Conservation (phyloP, 805 yeast species). For the Kodamaea neixiangensis region DNA sequence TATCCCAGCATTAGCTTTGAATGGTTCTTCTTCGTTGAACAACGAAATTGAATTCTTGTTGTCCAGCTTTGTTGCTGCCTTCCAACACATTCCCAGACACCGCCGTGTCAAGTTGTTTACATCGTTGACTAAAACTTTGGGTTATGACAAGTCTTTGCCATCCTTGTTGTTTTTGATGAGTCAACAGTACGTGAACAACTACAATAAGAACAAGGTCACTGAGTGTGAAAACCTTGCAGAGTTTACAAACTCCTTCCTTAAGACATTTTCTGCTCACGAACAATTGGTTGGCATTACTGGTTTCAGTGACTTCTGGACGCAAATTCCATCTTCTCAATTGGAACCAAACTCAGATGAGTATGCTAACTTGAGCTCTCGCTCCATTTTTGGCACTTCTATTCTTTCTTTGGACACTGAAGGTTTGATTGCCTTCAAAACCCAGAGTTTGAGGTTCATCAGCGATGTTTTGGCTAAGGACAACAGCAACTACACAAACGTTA, state of each 20-base stretch:
- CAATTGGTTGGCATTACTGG: constrained; percentile 59
- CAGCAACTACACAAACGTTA: constrained; percentile 20
- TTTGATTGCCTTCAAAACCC: constrained; percentile 47
- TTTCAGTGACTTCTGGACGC: constrained; percentile 54
- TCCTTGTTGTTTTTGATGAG: constrained; percentile 77
- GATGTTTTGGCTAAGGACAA: constrained; percentile 41
- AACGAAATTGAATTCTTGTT: constrained; percentile 79
- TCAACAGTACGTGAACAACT: constrained; percentile 61
- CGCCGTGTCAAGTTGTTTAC: constrained; percentile 85
- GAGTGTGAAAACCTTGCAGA: constrained; percentile 72
- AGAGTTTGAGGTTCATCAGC: constrained; percentile 58
- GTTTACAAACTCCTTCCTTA: constrained; percentile 69
- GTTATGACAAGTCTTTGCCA: constrained; percentile 65
- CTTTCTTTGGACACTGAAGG: constrained; percentile 53
- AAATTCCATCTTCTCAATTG: constrained; percentile 44
- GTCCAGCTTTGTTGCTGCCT: constrained; percentile 90
- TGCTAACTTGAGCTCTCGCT: constrained; percentile 47
- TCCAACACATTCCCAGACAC: constrained; percentile 94
- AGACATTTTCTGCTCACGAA: constrained; percentile 65
- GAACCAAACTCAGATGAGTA: constrained; percentile 40
- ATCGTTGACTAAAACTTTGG: constrained; percentile 75
- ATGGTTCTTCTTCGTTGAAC: constrained; percentile 46
- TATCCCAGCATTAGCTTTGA: constrained; percentile 71
- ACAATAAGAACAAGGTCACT: constrained; percentile 54
- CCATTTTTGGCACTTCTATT: constrained; percentile 64